Conservation (phyloP, 225 moss, liverwort and hornwort genomes). For the Rhytidiadelphus loreus region DNA sequence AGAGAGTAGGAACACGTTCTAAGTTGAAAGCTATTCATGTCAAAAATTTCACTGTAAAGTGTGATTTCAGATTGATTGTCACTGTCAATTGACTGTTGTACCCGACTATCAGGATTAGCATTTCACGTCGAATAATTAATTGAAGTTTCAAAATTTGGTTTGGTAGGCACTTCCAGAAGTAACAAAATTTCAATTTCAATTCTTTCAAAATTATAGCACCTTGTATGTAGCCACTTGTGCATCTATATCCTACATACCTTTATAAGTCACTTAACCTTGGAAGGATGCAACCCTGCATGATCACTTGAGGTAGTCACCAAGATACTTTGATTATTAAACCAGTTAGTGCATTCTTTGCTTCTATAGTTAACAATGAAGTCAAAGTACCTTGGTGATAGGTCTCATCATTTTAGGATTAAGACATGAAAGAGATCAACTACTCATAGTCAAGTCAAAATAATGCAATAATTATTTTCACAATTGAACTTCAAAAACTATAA, state of each 20-base stretch:
- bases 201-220: not conserved
- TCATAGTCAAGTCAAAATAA: not conserved
- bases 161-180: rapidly evolving
- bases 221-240: not conserved
- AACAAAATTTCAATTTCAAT: not conserved
- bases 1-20: not conserved
- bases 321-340: too few relatives aligned
- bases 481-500: not conserved
- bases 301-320: not conserved
- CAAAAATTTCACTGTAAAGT: not conserved
- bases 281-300: not conserved
- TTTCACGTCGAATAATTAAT: not conserved
- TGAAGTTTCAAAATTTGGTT: not conserved
- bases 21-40: not conserved
- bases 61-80: not conserved
- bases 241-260: not conserved
- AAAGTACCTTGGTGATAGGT: not conserved
- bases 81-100: not conserved
- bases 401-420: not conserved
- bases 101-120: rapidly evolving
- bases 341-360: too few relatives aligned
- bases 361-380: not conserved
- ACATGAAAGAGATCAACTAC: not conserved
- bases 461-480: not conserved
- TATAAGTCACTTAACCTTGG: not conserved